A percentile compares a stretch with the other conserved stretches of the same genome.
Evolutionary conservation across 1,284 basidiomycete genomes (phyloP).

Genomic region (Tranzscheliella williamsii): DNA sequence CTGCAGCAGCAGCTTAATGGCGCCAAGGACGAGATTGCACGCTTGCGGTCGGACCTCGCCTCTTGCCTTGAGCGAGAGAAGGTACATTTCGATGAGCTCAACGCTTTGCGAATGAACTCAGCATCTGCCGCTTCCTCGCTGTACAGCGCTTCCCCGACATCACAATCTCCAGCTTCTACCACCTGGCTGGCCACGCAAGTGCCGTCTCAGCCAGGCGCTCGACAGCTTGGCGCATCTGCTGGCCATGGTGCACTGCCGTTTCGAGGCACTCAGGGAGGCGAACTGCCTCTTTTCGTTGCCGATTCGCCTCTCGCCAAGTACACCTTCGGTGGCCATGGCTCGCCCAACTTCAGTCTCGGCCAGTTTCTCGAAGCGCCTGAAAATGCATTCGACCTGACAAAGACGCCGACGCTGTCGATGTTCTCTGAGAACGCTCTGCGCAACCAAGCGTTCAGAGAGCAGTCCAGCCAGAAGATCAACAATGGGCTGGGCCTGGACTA

Average conservation of each 20-base stretch:
- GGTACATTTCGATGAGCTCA: slow-evolving; percentile 11
- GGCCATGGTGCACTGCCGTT: slow-evolving; percentile 9
- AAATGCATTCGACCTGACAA: slow-evolving; percentile 14
- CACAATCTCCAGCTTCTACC: background rate
- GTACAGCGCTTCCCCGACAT: background rate
- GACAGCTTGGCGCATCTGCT: slow-evolving; percentile 1
- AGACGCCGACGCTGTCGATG: slow-evolving; percentile 34
- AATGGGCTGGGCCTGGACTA: slow-evolving; percentile 33
- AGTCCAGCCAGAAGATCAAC: background rate
- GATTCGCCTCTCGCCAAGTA: slow-evolving; percentile 36
- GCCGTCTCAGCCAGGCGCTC: background rate
- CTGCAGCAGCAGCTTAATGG: background rate
- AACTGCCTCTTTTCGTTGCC: slow-evolving; percentile 29
- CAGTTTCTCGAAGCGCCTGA: background rate
- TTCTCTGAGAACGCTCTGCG: slow-evolving; percentile 29
- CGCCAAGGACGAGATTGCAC: slow-evolving; percentile 18
- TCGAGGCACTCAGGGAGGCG: slow-evolving; percentile 18
- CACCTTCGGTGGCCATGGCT: slow-evolving; percentile 6
- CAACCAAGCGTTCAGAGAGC: slow-evolving; percentile 11
- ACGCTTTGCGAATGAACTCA: slow-evolving; percentile 15
- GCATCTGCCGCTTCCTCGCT: background rate
- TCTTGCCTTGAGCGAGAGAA: slow-evolving; percentile 21
- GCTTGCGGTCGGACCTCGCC: slow-evolving; percentile 20
- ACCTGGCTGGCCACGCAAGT: background rate
- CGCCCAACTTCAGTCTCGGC: background rate